A percentile compares a stretch with the other conserved stretches of the same genome.
Evolutionary conservation across 306 rosid species (phyloP).

Genomic region (Albizia julibrissin): DNA sequence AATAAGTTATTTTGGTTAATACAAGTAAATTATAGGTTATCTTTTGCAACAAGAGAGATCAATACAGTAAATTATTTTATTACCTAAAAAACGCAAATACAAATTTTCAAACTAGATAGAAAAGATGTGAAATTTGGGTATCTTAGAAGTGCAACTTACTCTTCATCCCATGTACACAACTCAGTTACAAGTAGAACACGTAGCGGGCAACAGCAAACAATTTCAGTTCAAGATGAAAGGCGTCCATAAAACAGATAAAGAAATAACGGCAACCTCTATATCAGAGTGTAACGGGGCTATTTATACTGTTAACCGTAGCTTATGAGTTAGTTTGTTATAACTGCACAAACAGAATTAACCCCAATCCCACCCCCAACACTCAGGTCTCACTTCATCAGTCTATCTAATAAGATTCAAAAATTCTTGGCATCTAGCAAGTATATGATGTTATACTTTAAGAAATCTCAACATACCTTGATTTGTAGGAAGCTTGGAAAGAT

Average conservation of each 20-base stretch:
- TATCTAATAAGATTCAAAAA: slow-evolving; percentile 4
- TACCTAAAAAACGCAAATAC: not conserved
- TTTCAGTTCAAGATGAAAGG: slow-evolving; percentile 23
- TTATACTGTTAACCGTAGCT: not conserved
- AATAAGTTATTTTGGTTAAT: not conserved
- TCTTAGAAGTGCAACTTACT: not conserved
- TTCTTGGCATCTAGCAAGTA: slow-evolving; percentile 44
- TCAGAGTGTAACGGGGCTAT: not conserved
- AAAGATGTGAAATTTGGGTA: not conserved
- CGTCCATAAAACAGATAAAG: not conserved
- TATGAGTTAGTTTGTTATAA: not conserved
- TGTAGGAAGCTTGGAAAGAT: slow-evolving; percentile 76
- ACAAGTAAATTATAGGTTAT: not conserved
- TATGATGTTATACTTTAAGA: slow-evolving; percentile 46
- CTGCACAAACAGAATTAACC: not conserved
- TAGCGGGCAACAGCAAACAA: not conserved
- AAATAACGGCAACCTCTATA: not conserved
- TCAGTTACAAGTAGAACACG: not conserved
- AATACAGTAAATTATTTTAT: not conserved
- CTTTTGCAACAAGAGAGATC: not conserved
- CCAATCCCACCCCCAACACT: not conserved
- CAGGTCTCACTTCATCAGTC: not conserved
- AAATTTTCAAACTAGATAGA: not conserved
- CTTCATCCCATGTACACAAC: not conserved
- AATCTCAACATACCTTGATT: slow-evolving; percentile 81